phyloP scores from a whole-genome alignment of 176 grass and related monocot genomes.

The Oryza longistaminata region DNA sequence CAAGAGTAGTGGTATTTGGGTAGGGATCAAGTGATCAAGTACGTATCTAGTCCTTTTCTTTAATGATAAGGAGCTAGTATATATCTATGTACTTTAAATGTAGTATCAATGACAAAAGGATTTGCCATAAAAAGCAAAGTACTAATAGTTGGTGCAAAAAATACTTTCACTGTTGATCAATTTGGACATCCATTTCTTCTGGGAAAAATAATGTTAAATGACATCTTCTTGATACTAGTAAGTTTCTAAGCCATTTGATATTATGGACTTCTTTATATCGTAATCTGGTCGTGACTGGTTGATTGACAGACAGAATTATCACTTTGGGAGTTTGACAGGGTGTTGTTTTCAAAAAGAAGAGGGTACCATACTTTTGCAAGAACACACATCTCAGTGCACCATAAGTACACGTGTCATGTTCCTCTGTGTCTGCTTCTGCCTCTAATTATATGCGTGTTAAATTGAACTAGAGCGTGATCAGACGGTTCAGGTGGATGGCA shows the following conservation, averaged over 20 bases:
- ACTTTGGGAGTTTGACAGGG: no score
- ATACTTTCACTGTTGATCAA: neutral
- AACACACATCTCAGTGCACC: neutral
- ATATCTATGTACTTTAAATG: neutral
- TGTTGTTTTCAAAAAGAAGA: neutral
- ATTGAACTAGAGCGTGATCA: no score
- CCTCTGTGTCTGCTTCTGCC: neutral
- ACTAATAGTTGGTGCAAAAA: neutral
- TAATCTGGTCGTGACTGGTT: neutral
- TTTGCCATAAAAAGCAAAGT: constrained; percentile 1
- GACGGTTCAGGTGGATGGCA: no score
- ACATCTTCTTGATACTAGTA: neutral
- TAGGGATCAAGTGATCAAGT: neutral
- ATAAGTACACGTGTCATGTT: neutral
- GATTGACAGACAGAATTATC: neutral
- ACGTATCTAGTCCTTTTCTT: neutral
- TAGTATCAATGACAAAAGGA: neutral
- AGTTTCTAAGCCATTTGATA: no score
- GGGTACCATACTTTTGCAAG: neutral
- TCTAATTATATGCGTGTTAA: neutral
- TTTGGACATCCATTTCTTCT: neutral
- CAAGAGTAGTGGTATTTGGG: neutral
- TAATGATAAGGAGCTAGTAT: neutral
- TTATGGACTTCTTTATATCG: no score
- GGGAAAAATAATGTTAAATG: neutral